Percentiles rank a stretch among this genome's conserved stretches.
phyloP scores from a whole-genome alignment of 2,329 filamentous ascomycete genomes.

The Parafenestella ontariensis region DNA sequence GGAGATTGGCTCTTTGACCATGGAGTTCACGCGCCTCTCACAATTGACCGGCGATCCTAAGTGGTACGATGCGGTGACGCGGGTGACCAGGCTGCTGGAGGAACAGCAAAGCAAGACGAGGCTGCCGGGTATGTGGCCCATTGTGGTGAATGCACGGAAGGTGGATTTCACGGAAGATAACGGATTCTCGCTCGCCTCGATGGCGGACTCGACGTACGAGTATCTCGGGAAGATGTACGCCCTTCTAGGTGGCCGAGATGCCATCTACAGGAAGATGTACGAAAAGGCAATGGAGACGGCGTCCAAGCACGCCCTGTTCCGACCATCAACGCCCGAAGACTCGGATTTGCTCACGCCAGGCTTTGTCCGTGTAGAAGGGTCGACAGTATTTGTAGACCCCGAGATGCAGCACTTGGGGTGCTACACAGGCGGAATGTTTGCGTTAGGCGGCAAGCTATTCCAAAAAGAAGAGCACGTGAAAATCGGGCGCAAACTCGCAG shows the following conservation, averaged over 20 bases:
- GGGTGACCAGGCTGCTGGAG: constrained; percentile 52
- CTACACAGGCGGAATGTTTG: constrained; percentile 69
- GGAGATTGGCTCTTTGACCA: constrained; percentile 56
- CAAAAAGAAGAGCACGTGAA: constrained; percentile 61
- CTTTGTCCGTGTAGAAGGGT: constrained; percentile 47
- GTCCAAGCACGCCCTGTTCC: constrained; percentile 55
- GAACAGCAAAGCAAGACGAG: constrained; percentile 52
- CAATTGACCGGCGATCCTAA: constrained; percentile 54
- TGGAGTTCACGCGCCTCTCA: constrained; percentile 58
- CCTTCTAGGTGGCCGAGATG: constrained; percentile 53
- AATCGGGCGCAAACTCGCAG: constrained; percentile 63
- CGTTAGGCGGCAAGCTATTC: constrained; percentile 65
- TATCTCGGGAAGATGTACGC: constrained; percentile 49
- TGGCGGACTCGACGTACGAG: constrained; percentile 50
- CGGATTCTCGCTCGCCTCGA: constrained; percentile 44
- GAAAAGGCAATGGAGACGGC: constrained; percentile 57
- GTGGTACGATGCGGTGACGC: constrained; percentile 56
- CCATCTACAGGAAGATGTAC: constrained; percentile 62
- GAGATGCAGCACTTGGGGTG: constrained; percentile 66
- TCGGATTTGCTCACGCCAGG: constrained; percentile 57
- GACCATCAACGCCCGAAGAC: constrained; percentile 57
- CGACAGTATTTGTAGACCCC: constrained; percentile 50
- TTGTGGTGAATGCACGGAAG: constrained; percentile 51
- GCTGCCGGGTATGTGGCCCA: constrained; percentile 58
- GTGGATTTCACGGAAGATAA: constrained; percentile 52